Evolutionary conservation across 306 rosid species (phyloP).

Genomic region (Prunus kanzakura): DNA sequence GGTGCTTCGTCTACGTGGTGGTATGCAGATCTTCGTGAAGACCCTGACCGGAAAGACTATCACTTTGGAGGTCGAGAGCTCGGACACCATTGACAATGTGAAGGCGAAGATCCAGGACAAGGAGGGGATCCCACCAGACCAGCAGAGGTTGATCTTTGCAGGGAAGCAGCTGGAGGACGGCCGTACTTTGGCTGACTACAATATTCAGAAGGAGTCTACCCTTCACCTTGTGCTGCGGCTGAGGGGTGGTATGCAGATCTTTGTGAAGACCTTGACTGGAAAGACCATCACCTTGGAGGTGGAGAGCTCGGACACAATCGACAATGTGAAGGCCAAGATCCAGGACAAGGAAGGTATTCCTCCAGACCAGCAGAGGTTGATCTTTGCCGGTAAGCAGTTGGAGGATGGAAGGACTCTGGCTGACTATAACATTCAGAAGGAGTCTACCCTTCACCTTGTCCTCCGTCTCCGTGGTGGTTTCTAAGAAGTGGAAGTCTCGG

Average conservation of each 20-base stretch:
- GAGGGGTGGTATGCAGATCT: slow-evolving; percentile 69
- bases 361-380: slow-evolving; percentile 68
- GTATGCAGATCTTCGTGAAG: slow-evolving; percentile 68
- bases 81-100: slow-evolving; percentile 62
- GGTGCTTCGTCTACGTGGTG: slow-evolving; percentile 67
- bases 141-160: slow-evolving; percentile 67
- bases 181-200: slow-evolving; percentile 56
- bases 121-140: slow-evolving; percentile 71
- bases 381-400: slow-evolving; percentile 62
- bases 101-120: slow-evolving; percentile 74
- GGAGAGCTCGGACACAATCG: slow-evolving; percentile 60
- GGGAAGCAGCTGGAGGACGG: slow-evolving; percentile 69
- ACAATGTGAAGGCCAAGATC: slow-evolving; percentile 64
- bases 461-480: slow-evolving; percentile 63
- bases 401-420: slow-evolving; percentile 66
- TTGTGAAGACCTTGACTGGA: slow-evolving; percentile 52
- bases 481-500: not conserved
- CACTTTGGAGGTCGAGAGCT: slow-evolving; percentile 58
- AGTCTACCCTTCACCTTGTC: slow-evolving; percentile 63
- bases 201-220: slow-evolving; percentile 70
- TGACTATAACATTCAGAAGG: slow-evolving; percentile 70
- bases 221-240: slow-evolving; percentile 68
- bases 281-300: slow-evolving; percentile 69
- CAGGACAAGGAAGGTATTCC: slow-evolving; percentile 79
- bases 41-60: slow-evolving; percentile 59